Percentiles rank a stretch among this genome's conserved stretches.
Conservation (phyloP, 1,284 basidiomycete species). For the Moesziomyces sp. region DNA sequence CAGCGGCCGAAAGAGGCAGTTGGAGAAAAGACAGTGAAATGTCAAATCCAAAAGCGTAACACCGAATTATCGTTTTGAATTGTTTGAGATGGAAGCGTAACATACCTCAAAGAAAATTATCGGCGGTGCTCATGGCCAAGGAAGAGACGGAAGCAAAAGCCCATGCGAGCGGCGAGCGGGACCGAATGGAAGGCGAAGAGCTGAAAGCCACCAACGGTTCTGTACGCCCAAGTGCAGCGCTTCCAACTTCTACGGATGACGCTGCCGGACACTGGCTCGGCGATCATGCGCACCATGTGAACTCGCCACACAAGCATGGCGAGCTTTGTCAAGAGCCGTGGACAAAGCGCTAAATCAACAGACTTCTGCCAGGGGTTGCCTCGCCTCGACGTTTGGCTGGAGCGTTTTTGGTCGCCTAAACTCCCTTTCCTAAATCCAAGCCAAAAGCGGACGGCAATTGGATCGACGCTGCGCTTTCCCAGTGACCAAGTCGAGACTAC, state of each 20-base stretch:
- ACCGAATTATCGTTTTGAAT: too few species aligned
- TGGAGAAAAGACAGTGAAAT: neutral
- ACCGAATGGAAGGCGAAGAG: too few species aligned
- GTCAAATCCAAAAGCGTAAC: neutral
- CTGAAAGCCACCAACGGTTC: too few species aligned
- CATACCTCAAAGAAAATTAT: neutral
- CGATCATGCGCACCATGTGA: constrained; percentile 8
- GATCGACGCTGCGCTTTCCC: too few species aligned
- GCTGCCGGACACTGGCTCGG: neutral
- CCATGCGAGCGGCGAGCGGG: too few species aligned
- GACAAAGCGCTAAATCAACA: neutral
- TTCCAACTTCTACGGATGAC: neutral
- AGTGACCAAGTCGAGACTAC: too few species aligned
- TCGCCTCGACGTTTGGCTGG: neutral
- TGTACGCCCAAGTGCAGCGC: too few species aligned
- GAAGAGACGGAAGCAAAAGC: too few species aligned
- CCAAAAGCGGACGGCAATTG: too few species aligned
- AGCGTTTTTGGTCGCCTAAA: neutral
- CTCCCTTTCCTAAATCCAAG: neutral
- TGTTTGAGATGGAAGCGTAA: neutral
- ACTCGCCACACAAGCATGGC: neutral
- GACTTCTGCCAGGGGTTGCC: constrained; percentile 2
- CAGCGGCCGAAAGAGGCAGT: neutral
- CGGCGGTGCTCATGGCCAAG: too few species aligned
- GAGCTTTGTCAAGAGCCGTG: neutral